Conservation (phyloP, 2,329 filamentous ascomycete species). For the Scorias spongiosa region DNA sequence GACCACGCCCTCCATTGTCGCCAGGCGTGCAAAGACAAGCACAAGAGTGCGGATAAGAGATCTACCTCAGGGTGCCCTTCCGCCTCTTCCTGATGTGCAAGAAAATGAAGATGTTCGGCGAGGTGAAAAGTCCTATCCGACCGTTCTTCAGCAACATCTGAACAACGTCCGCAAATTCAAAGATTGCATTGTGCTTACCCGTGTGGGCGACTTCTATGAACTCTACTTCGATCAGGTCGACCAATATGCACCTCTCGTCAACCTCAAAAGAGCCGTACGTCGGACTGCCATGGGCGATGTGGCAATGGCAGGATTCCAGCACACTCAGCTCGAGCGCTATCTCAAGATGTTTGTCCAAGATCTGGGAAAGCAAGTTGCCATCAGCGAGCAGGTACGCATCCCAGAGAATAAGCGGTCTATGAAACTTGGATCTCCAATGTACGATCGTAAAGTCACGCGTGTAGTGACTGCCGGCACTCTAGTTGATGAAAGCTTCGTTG, state of each 20-base stretch:
- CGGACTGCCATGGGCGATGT: conserved; percentile 67
- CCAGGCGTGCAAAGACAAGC: conserved; percentile 23
- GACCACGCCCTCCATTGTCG: no score
- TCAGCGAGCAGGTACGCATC: conserved; percentile 74
- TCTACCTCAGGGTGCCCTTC: conserved; percentile 41
- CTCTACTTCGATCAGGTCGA: conserved; percentile 94
- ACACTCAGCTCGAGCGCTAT: conserved; percentile 81
- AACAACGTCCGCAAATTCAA: conserved; percentile 83
- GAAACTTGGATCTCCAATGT: conserved; percentile 64
- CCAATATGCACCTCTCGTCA: conserved; percentile 70
- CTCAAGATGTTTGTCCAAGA: conserved; percentile 89
- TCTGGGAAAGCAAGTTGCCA: conserved; percentile 75
- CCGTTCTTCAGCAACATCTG: conserved; percentile 73
- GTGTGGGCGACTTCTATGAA: conserved; percentile 94
- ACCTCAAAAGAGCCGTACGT: conserved; percentile 71
- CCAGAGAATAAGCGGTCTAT: conserved; percentile 42
- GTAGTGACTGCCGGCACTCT: conserved; percentile 89
- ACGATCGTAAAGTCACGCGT: conserved; percentile 69
- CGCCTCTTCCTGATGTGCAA: conserved; percentile 26
- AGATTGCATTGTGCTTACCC: conserved; percentile 79
- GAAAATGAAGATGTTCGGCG: conserved; percentile 28
- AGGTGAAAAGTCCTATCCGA: conserved; percentile 50
- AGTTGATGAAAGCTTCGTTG: conserved; percentile 95
- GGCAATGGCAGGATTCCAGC: conserved; percentile 90
- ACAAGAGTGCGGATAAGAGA: conserved; percentile 25